phyloP scores from a whole-genome alignment of 352 stramenopile species.

The Halophytophthora polymorphica region DNA sequence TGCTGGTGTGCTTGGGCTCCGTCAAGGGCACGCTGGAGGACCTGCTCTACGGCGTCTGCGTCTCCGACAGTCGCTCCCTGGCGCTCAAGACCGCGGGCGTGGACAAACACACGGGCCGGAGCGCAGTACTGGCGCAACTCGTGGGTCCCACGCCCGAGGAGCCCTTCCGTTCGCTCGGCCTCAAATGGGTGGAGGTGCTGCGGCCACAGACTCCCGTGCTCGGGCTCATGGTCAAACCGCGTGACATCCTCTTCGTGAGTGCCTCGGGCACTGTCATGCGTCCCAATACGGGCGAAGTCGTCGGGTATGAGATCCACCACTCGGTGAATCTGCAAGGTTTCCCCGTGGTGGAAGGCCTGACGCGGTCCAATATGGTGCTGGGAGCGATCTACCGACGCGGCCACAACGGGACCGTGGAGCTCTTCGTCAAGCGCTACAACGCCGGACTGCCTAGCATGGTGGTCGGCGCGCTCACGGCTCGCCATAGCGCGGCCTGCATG shows the following conservation, averaged over 20 bases:
- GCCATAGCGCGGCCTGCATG: constrained; percentile 23
- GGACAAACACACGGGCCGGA: constrained; percentile 35
- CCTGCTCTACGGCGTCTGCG: constrained; percentile 39
- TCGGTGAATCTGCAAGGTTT: constrained; percentile 19
- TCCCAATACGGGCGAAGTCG: constrained; percentile 6
- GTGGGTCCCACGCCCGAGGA: constrained; percentile 9
- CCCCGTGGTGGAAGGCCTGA: constrained; percentile 12
- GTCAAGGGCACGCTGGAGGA: constrained; percentile 43
- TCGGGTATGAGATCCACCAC: constrained; percentile 31
- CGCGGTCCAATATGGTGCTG: constrained; percentile 14
- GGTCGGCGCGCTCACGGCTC: constrained; percentile 20
- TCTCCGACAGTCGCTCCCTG: constrained; percentile 25
- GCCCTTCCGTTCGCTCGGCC: constrained; percentile 19
- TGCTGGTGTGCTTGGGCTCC: constrained; percentile 41
- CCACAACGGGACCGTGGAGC: constrained; percentile 27
- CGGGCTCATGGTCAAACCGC: constrained; percentile 11
- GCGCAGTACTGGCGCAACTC: constrained; percentile 20
- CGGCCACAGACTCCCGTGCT: not conserved
- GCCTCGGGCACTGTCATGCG: constrained; percentile 15
- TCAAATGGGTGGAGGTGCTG: constrained; percentile 17
- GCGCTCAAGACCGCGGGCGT: constrained; percentile 26
- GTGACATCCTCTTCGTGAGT: constrained; percentile 15
- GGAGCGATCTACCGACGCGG: constrained; percentile 37
- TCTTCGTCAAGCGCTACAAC: constrained; percentile 19
- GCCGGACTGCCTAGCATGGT: constrained; percentile 31